Conservation (phyloP, 306 rosid genomes). For the Vicia faba region DNA sequence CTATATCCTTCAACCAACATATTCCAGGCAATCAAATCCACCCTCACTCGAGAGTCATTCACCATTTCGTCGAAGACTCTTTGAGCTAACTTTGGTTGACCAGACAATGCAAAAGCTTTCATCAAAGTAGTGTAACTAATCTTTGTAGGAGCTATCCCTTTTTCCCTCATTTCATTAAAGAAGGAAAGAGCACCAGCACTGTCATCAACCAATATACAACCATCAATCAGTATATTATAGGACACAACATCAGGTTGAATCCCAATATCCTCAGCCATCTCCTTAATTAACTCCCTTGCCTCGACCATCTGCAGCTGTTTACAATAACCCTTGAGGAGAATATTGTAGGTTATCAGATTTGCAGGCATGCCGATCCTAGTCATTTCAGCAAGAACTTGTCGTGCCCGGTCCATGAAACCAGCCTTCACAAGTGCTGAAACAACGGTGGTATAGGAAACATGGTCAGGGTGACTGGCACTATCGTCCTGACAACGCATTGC, state of each 20-base stretch:
- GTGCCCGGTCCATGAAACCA: conserved; percentile 85
- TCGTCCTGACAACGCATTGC: conserved; percentile 84
- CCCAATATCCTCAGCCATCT: conserved; percentile 75
- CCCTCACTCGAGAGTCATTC: conserved; percentile 75
- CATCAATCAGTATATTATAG: conserved; percentile 82
- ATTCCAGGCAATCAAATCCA: conserved; percentile 84
- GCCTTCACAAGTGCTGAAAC: conserved; percentile 81
- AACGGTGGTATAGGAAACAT: conserved; percentile 89
- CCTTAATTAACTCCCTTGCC: conserved; percentile 78
- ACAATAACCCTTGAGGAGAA: conserved; percentile 89
- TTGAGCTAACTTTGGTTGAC: conserved; percentile 93
- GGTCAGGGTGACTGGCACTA: conserved; percentile 80
- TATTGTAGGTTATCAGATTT: conserved; percentile 80
- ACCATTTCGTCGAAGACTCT: conserved; percentile 90
- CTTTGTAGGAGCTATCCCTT: conserved; percentile 90
- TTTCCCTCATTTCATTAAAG: conserved; percentile 88
- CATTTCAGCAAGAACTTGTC: conserved; percentile 91
- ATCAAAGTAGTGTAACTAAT: conserved; percentile 94
- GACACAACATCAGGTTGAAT: conserved; percentile 93
- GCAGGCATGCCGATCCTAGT: conserved; percentile 71
- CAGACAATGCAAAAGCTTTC: conserved; percentile 88
- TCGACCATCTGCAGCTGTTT: conserved; percentile 68
- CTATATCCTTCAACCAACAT: conserved; percentile 96
- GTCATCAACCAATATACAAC: conserved; percentile 86
- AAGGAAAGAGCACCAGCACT: conserved; percentile 84